A percentile compares a stretch with the other conserved stretches of the same genome.
phyloP scores from a whole-genome alignment of 2,329 filamentous ascomycete species.

The Venturia pyrina region DNA sequence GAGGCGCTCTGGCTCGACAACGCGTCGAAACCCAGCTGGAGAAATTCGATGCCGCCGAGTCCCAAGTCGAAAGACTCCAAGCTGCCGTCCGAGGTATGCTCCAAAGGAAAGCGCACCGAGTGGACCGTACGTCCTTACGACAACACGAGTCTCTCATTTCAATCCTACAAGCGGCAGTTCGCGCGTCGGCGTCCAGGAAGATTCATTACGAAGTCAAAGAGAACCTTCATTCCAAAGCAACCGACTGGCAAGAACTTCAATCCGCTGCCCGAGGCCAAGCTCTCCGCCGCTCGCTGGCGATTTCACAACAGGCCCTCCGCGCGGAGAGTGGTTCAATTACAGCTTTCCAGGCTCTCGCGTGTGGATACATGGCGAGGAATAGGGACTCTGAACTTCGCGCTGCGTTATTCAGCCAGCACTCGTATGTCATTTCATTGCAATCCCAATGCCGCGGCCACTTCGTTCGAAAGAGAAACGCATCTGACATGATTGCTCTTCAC shows the following conservation, averaged over 20 bases:
- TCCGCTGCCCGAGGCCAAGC: conserved; percentile 15
- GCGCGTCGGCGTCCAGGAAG: conserved; percentile 51
- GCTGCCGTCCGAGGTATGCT: conserved; percentile 36
- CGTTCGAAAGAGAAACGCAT: conserved; percentile 32
- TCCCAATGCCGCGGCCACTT: conserved; percentile 40
- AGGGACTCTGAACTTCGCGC: conserved; percentile 23
- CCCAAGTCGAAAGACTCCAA: conserved; percentile 51
- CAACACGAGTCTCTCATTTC: conserved; percentile 32
- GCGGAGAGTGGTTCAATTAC: conserved; percentile 22
- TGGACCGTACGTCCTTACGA: conserved; percentile 26
- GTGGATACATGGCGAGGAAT: conserved; percentile 25
- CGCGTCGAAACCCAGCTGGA: background rate
- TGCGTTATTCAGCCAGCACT: conserved; percentile 36
- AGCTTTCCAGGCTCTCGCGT: conserved; percentile 31
- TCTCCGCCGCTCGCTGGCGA: conserved; percentile 21
- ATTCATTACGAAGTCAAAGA: conserved; percentile 21
- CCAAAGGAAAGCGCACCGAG: conserved; percentile 26
- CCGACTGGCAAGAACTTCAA: conserved; percentile 13
- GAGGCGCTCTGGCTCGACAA: conserved; percentile 18
- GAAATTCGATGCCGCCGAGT: conserved; percentile 37
- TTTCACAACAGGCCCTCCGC: conserved; percentile 24
- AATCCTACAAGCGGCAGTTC: conserved; percentile 54
- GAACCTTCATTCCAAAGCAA: conserved; percentile 8
- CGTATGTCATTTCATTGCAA: conserved; percentile 39
- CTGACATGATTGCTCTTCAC: conserved; percentile 44